Evolutionary conservation across 2,329 filamentous ascomycete species (phyloP), one percentile per base, ranked within the genome.

Genomic region (Leptographium wingfieldii): DNA sequence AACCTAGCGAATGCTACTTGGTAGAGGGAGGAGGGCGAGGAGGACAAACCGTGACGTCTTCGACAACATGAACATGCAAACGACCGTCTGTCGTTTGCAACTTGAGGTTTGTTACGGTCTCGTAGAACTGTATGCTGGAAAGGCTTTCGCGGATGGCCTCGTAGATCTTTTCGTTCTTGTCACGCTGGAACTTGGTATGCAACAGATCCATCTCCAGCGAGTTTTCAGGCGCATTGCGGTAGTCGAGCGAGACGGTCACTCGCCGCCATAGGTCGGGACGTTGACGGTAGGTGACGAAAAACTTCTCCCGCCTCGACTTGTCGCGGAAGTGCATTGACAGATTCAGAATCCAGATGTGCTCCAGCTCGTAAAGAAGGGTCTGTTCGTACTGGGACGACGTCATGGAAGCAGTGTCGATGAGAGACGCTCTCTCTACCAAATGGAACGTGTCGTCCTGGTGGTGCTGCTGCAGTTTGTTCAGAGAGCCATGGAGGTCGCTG

Each of bases 241-340:
- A 99, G 73, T 99, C 94, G 66, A 95, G 83, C 0, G 94, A 96
- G 35, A 99, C 85, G 3, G 94, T 97, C 57, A 99, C 87, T 56
- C 92, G 82, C 59, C 90, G 84, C 89, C 92, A 96, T 63, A 83
- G 77, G 63, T 83, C 87, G 5, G 89, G 85, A 55, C 82, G 81
- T 70, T 95, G 87, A 55, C 91, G 89, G 70, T 89, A 99, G 0
- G 94, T 97, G 64, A 99, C 86, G 71, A 97, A 99, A 76, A 97
- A 97, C 72, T 99, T 99, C 72, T 99, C 94, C 52, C 92, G 83
- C 67, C 89, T 88, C 14, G 92, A 95, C 67, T 87, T 86, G 73
- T 99, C 94, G 61, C 92, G 84, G 72, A 96, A 99, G 72, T 96
- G 91, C 94, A 99, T 96, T 73, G 91, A 96, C 62, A 97, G 80